Conservation (phyloP, 1,284 basidiomycete species). For the Anthracocystis walkeri region DNA sequence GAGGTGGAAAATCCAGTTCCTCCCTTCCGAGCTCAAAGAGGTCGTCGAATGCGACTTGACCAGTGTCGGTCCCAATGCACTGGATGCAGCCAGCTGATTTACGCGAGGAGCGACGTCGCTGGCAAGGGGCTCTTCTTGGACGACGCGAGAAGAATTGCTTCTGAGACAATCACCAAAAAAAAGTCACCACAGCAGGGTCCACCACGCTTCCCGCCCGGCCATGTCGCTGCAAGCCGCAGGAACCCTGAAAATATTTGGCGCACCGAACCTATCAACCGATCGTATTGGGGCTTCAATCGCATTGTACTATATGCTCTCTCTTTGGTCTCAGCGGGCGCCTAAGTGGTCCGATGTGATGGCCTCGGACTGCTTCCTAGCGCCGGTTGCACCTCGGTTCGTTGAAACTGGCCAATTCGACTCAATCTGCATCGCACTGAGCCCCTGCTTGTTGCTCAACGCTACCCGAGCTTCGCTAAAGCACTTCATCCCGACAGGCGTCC, state of each 20-base stretch:
- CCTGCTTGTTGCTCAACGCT: not conserved
- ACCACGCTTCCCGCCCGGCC: not conserved
- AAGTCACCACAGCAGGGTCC: slow-evolving; percentile 7
- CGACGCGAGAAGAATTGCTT: not conserved
- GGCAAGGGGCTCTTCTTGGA: slow-evolving; percentile 20
- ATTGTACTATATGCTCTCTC: no score
- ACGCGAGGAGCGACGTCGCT: slow-evolving; percentile 12
- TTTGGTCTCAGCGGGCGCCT: no score
- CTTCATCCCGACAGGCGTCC: slow-evolving; percentile 5
- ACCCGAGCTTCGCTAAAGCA: slow-evolving; percentile 24
- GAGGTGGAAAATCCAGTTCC: no score
- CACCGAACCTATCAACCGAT: no score
- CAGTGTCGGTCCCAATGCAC: not conserved
- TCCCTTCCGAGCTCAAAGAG: not conserved
- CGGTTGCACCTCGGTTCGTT: not conserved
- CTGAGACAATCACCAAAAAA: not conserved
- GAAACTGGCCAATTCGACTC: not conserved
- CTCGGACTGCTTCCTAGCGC: not conserved
- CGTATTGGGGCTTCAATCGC: no score
- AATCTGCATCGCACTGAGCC: not conserved
- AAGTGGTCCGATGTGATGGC: not conserved
- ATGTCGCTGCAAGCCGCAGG: no score
- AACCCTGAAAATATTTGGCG: no score
- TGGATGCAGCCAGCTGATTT: slow-evolving; percentile 6
- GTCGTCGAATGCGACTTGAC: not conserved